Percentiles rank a stretch among this genome's conserved stretches.
Conservation (phyloP, 495 filamentous ascomycete species). For the Apiosordaria backusii region DNA sequence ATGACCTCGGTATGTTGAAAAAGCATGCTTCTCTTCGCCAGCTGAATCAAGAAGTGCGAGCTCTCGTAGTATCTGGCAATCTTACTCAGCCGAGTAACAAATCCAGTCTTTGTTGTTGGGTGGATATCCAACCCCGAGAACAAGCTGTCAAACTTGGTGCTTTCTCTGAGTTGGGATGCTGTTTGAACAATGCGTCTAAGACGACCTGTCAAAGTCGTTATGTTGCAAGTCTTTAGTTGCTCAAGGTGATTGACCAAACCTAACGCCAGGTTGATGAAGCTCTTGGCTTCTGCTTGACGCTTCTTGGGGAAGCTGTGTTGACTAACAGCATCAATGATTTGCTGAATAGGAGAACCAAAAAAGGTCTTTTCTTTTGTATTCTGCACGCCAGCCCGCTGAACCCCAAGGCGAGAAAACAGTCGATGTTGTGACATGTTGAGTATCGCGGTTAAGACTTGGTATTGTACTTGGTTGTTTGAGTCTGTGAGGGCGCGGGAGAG, state of each 20-base stretch:
- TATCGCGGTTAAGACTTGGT: slow-evolving; percentile 32
- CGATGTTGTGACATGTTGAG: slow-evolving; percentile 36
- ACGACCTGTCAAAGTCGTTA: neutral
- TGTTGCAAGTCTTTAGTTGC: neutral
- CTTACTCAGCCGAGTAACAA: slow-evolving; percentile 33
- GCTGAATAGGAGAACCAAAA: neutral
- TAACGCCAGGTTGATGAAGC: neutral
- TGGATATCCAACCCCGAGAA: slow-evolving; percentile 17
- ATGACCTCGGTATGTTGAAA: slow-evolving; percentile 27
- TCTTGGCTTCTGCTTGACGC: neutral
- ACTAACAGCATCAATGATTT: slow-evolving; percentile 6
- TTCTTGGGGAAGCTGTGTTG: neutral
- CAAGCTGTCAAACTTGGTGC: slow-evolving; percentile 11
- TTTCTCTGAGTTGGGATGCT: slow-evolving; percentile 6
- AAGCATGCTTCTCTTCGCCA: slow-evolving; percentile 27
- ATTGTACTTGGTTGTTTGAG: slow-evolving; percentile 6
- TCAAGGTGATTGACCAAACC: neutral
- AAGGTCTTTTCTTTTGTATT: slow-evolving; percentile 8
- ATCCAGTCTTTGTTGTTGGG: slow-evolving; percentile 10
- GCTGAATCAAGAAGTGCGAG: slow-evolving; percentile 29
- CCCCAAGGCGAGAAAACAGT: slow-evolving; percentile 30
- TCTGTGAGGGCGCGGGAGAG: slow-evolving; percentile 16
- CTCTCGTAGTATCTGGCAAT: slow-evolving; percentile 37
- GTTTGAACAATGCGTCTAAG: slow-evolving; percentile 9
- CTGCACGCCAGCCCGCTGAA: slow-evolving; percentile 3